phyloP scores from a whole-genome alignment of 2,329 filamentous ascomycete genomes.

The Fusarium papillatum region DNA sequence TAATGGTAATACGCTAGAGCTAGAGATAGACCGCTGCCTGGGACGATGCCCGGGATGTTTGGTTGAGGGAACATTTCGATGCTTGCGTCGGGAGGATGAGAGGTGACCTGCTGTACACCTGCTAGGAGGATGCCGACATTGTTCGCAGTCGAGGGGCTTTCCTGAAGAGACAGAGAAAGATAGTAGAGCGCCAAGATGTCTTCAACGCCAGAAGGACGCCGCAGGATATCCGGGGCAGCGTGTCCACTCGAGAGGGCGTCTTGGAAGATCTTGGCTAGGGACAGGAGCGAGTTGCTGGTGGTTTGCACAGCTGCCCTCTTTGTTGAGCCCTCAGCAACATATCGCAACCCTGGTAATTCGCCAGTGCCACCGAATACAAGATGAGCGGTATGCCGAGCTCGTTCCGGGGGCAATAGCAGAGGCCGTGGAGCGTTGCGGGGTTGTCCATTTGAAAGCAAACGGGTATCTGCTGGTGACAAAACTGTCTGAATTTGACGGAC shows the following conservation, averaged over 20 bases:
- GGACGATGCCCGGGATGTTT: constrained; percentile 81
- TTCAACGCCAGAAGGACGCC: constrained; percentile 81
- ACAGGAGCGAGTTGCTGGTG: constrained; percentile 95
- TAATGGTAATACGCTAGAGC: constrained; percentile 97
- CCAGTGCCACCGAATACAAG: constrained; percentile 84
- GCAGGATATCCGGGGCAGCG: constrained; percentile 65
- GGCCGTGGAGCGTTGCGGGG: constrained; percentile 56
- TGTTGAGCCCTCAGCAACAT: constrained; percentile 72
- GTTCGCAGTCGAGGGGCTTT: constrained; percentile 97
- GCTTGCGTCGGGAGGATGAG: constrained; percentile 46
- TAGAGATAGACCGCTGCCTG: constrained; percentile 89
- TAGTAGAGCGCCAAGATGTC: constrained; percentile 98
- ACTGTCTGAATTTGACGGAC: constrained; percentile 84
- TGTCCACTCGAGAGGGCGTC: constrained; percentile 89
- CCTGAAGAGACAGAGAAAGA: constrained; percentile 91
- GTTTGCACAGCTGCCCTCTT: constrained; percentile 89
- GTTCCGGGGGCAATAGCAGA: constrained; percentile 85
- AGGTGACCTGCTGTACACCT: constrained; percentile 80
- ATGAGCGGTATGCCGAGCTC: constrained; percentile 84
- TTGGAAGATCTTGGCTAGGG: constrained; percentile 97
- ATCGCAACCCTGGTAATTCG: constrained; percentile 86
- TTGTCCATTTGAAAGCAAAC: constrained; percentile 19
- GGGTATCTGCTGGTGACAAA: constrained; percentile 60
- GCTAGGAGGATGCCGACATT: constrained; percentile 98
- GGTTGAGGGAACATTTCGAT: constrained; percentile 38